A percentile compares a stretch with the other conserved stretches of the same genome.
phyloP scores from a whole-genome alignment of 164 flowering plant genomes.

The Sedum album region DNA sequence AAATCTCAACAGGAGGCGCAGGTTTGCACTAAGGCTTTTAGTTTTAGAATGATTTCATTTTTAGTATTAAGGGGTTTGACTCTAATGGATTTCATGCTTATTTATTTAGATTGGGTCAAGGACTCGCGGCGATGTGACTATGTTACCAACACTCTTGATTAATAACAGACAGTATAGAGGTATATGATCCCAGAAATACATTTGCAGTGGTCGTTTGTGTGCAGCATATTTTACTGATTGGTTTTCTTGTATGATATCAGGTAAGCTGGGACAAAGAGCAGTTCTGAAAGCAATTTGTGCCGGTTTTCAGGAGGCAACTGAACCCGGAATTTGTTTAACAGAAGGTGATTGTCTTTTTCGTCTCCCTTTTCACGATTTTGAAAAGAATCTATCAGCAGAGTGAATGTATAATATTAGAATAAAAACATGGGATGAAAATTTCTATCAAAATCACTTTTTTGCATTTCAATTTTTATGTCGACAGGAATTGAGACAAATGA shows the following conservation, averaged over 20 bases:
- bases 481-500: conserved; percentile 6
- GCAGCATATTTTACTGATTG: too few relatives aligned
- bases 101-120: not conserved
- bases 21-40: not conserved
- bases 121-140: not conserved
- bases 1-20: not conserved
- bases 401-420: not conserved
- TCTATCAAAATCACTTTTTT: too few relatives aligned
- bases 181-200: too few relatives aligned
- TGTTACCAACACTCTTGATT: not conserved
- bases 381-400: too few relatives aligned
- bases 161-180: not conserved
- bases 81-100: not conserved
- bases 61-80: too few relatives aligned
- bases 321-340: not conserved
- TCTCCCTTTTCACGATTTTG: too few relatives aligned
- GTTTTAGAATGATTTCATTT: not conserved
- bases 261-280: not conserved
- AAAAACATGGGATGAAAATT: too few relatives aligned
- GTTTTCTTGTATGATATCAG: not conserved
- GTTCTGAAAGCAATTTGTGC: not conserved
- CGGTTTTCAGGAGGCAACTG: not conserved
- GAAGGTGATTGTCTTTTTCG: not conserved
- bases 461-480: not conserved
- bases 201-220: too few relatives aligned